Evolutionary conservation across 352 stramenopile genomes (phyloP).

Genomic region (Blastocystis sp.): DNA sequence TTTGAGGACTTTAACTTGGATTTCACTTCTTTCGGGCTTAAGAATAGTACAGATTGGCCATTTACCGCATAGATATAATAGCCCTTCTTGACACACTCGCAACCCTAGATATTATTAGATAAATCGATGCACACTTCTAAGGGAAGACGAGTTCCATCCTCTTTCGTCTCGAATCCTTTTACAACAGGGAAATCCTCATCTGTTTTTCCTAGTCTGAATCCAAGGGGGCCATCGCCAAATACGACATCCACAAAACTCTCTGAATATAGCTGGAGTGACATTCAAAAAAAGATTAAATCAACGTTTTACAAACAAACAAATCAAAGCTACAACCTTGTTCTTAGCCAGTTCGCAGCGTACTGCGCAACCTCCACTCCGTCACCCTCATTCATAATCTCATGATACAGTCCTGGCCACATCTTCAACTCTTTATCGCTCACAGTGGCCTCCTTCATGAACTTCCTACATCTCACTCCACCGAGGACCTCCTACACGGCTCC

Average conservation of each 20-base stretch:
- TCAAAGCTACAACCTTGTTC: background rate
- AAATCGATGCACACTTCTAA: background rate
- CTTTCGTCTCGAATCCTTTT: conserved; percentile 41
- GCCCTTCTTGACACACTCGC: background rate
- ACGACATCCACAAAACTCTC: conserved; percentile 13
- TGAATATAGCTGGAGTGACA: conserved; percentile 35
- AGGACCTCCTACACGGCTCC: background rate
- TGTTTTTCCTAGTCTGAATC: conserved; percentile 16
- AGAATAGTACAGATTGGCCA: conserved; percentile 18
- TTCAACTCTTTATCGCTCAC: conserved; percentile 23
- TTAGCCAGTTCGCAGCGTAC: conserved; percentile 4
- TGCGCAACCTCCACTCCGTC: background rate
- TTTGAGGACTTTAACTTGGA: conserved; percentile 14
- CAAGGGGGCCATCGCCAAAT: conserved; percentile 19
- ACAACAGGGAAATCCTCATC: conserved; percentile 1
- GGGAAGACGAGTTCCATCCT: conserved; percentile 19
- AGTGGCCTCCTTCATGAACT: background rate
- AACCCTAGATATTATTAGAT: background rate
- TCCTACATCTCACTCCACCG: background rate
- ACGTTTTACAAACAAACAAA: background rate
- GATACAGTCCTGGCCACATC: conserved; percentile 14
- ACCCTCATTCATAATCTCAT: conserved; percentile 52
- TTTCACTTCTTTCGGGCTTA: conserved; percentile 51
- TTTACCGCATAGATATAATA: conserved; percentile 40
- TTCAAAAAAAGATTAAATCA: background rate